These are phyloP conservation scores for Lolium perenne DNA, from an alignment of 176 grass and related monocot genomes.

Conservation along the genomic window DNA sequence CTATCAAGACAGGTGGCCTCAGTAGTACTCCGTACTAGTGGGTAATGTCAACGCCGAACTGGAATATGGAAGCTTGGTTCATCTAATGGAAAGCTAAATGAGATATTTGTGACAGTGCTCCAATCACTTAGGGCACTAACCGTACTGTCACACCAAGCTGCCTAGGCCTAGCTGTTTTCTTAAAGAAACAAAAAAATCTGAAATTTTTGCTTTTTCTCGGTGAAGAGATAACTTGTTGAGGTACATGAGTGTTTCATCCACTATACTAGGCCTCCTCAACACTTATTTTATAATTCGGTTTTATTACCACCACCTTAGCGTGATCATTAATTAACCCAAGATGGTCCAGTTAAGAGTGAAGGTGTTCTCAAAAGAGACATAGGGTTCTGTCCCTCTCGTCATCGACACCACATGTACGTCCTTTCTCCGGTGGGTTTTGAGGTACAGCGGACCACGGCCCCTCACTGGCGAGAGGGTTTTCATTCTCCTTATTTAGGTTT, in stretches of 20 bases:
- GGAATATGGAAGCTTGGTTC: conserved; percentile 18
- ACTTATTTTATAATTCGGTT: too few relatives aligned
- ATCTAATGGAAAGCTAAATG: neutral
- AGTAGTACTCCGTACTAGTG: conserved; percentile 1
- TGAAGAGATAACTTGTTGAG: neutral
- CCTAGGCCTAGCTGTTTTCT: neutral
- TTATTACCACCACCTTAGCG: neutral
- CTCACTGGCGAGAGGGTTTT: too few relatives aligned
- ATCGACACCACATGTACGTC: too few relatives aligned
- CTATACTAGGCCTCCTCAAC: neutral
- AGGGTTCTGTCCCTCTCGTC: too few relatives aligned
- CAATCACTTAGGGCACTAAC: neutral
- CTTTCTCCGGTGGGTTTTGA: too few relatives aligned
- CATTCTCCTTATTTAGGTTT: too few relatives aligned
- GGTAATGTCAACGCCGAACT: conserved; percentile 37
- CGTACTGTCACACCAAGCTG: neutral
- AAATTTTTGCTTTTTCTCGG: neutral
- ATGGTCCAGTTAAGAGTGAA: too few relatives aligned
- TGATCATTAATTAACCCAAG: neutral
- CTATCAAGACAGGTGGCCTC: conserved; percentile 9
- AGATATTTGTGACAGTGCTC: conserved; percentile 9
- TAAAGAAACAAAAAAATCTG: neutral
- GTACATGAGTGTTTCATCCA: neutral
- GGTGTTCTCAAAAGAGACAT: too few relatives aligned
- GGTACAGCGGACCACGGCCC: too few relatives aligned